phyloP scores from a whole-genome alignment of 2,329 filamentous ascomycete genomes.

The Neopestalotiopsis rosae region DNA sequence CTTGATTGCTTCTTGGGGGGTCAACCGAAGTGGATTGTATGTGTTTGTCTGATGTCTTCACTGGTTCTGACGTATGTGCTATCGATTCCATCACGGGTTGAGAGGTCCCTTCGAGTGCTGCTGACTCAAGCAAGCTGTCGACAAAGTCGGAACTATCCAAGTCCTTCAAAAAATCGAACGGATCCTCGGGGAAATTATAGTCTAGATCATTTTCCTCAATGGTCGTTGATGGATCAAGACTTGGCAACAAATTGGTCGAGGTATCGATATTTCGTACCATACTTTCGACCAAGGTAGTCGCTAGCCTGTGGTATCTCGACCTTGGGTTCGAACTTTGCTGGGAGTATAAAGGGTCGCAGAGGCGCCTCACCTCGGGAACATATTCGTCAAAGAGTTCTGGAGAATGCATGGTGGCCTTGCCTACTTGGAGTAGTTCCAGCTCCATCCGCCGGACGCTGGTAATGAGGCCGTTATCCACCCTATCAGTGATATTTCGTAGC shows the following conservation, averaged over 20 bases:
- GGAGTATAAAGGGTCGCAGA: slow-evolving; percentile 51
- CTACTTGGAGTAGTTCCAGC: slow-evolving; percentile 55
- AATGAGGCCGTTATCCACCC: slow-evolving; percentile 42
- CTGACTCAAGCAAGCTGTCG: slow-evolving; percentile 20
- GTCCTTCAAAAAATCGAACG: slow-evolving; percentile 29
- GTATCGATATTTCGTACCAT: slow-evolving; percentile 38
- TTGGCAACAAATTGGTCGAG: slow-evolving; percentile 23
- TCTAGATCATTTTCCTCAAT: background rate
- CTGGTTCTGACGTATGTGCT: background rate
- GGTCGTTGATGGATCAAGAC: background rate
- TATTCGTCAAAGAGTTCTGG: slow-evolving; percentile 47
- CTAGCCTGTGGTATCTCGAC: slow-evolving; percentile 46
- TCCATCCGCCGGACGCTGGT: slow-evolving; percentile 53
- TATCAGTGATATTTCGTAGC: slow-evolving; percentile 42
- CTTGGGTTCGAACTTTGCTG: slow-evolving; percentile 41
- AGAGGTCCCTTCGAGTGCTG: background rate
- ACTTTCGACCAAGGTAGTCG: slow-evolving; percentile 46
- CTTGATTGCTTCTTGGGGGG: slow-evolving; percentile 22
- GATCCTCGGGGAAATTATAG: background rate
- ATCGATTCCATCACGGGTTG: background rate
- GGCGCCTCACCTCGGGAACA: slow-evolving; percentile 43
- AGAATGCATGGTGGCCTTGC: slow-evolving; percentile 51
- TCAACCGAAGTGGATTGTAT: slow-evolving; percentile 20
- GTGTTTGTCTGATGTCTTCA: background rate
- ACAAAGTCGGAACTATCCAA: slow-evolving; percentile 27